Evolutionary conservation across 2,329 filamentous ascomycete species (phyloP).

Genomic region (Hymenoscyphus repandus): DNA sequence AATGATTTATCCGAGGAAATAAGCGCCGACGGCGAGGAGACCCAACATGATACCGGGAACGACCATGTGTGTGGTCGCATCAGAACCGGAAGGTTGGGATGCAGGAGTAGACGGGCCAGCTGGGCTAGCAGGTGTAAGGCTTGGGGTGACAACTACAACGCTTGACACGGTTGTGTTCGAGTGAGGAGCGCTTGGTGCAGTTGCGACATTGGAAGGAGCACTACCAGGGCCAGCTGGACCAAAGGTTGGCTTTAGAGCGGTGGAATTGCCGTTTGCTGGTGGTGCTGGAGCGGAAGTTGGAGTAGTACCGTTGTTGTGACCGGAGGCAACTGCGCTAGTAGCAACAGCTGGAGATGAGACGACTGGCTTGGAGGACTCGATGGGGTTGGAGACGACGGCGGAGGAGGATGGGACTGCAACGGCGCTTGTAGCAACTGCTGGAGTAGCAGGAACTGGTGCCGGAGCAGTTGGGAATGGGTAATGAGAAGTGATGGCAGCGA

Average conservation of each 20-base stretch:
- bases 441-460: neutral
- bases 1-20: constrained; percentile 4
- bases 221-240: neutral
- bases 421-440: neutral
- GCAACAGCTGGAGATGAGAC: neutral
- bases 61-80: neutral
- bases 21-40: constrained; percentile 3
- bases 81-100: neutral
- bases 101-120: neutral
- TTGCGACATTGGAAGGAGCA: neutral
- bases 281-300: neutral
- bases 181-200: neutral
- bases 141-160: constrained; percentile 4
- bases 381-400: neutral
- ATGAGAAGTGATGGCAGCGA: neutral
- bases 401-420: neutral
- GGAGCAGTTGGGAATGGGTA: neutral
- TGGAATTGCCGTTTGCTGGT: neutral
- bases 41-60: neutral
- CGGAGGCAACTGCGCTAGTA: neutral
- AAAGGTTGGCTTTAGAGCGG: neutral
- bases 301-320: neutral
- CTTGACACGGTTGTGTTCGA: neutral
- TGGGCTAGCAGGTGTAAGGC: neutral
- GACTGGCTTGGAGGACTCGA: neutral